Base-by-base conservation (phyloP, 2,329 filamentous ascomycete genomes). In the Hypoxylon sp. region DNA sequence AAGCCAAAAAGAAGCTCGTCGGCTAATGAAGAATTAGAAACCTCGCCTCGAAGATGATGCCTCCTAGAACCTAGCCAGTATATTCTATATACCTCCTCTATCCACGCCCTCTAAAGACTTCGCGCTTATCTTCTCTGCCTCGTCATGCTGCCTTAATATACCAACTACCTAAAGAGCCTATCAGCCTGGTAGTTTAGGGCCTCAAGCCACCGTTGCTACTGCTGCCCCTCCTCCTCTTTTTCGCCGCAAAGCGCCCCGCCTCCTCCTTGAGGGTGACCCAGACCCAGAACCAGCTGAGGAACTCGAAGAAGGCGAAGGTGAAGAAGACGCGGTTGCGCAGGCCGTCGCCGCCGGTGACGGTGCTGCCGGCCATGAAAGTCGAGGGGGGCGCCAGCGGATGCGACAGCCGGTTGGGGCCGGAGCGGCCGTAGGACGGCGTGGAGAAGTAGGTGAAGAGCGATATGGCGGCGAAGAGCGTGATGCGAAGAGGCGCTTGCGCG, bases 241-340 rank as follows among this genome's bases (percentile, higher is more conserved):
- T 81, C 6, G 75, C 74, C 8, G 82, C 64, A 2, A 87, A 75
- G 19, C 78, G 80, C 3, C 74, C 70, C n/a, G 81, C 76, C 82
- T 93, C 91, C 75, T 93, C 91, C 57, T 88, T 84, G 73, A 93
- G 79, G 3, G 88, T 91, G 31, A 91, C 85, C 85, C 89, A 93
- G 24, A 88, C 89, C 94, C 94, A 97, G 80, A 97, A 94, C 93
- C 94, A 97, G 68, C 87, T 87, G 72, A 93, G 84, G 78, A 93
- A 88, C 83, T 98, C 94, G 76, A 97, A 77, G 75, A 97, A 96
- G 7, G 89, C 89, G 80, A 93, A 96, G 0, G 92, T 90, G 77
- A 98, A 97, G 44, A 97, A 88, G 44, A 97, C 83, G 55, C 93
- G 88, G 78, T 97, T 97, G 82, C 94, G 93, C 74, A 97, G 80